Conservation (phyloP, 306 rosid species). For the Castanopsis chinensis region DNA sequence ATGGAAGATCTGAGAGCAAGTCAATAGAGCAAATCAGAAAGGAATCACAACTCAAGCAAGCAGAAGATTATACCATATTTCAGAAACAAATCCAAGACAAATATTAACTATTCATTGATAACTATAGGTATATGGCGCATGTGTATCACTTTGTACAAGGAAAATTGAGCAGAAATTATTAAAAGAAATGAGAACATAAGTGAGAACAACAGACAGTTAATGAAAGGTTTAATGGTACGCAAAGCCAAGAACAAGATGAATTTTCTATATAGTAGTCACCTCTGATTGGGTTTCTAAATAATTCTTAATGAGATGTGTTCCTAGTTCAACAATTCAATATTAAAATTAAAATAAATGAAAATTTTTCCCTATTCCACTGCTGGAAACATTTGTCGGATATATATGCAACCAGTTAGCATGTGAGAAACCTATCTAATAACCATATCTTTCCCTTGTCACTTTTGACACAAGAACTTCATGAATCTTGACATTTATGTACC, state of each 20-base stretch:
- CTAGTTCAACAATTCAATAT: background rate
- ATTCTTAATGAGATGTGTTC: background rate
- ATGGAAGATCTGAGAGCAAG: conserved; percentile 8
- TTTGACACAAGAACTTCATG: too few relatives aligned
- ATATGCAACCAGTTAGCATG: too few relatives aligned
- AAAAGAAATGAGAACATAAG: background rate
- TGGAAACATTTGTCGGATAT: too few relatives aligned
- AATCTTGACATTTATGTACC: too few relatives aligned
- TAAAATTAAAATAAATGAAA: too few relatives aligned
- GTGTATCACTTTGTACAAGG: background rate
- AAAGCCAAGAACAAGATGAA: background rate
- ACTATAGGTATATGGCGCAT: background rate
- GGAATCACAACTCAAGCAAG: conserved; percentile 16
- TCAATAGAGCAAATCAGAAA: conserved; percentile 20
- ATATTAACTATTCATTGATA: background rate
- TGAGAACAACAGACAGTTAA: background rate
- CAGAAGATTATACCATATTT: background rate
- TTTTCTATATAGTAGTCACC: background rate
- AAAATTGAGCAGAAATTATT: background rate
- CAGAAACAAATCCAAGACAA: background rate
- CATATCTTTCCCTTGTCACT: too few relatives aligned
- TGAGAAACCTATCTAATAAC: too few relatives aligned
- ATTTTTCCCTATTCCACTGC: too few relatives aligned
- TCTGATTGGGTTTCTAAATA: background rate
- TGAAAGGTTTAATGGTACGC: background rate